Percentiles rank a stretch among this genome's conserved stretches.
These are phyloP conservation scores for Chrysosporium queenslandicum DNA, from an alignment of 2,329 filamentous ascomycete species.

Conservation along the genomic window DNA sequence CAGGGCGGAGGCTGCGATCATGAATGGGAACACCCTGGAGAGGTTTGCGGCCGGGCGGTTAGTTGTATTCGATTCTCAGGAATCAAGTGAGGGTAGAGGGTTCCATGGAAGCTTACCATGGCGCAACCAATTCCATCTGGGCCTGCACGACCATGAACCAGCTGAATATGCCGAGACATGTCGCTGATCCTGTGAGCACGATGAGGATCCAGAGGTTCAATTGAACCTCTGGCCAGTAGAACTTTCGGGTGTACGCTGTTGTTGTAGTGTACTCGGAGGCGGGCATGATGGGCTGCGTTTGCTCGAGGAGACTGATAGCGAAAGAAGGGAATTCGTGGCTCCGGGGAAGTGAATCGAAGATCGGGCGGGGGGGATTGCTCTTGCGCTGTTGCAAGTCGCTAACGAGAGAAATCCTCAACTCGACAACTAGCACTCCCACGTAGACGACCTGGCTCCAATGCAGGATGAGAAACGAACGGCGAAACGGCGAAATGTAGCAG, in stretches of 20 bases:
- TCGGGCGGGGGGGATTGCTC: too few species aligned
- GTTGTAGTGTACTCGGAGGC: conserved; percentile 10
- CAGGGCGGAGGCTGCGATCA: conserved; percentile 48
- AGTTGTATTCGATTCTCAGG: not conserved
- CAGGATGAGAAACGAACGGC: not conserved
- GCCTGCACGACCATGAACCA: conserved; percentile 51
- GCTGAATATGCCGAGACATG: conserved; percentile 51
- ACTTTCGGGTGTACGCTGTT: conserved; percentile 30
- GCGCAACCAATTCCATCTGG: conserved; percentile 46
- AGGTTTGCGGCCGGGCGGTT: not conserved
- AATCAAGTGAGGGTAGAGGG: too few species aligned
- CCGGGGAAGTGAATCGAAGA: not conserved
- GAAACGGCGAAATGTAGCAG: not conserved
- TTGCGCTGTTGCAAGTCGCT: not conserved
- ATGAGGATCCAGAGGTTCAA: conserved; percentile 56
- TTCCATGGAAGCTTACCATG: conserved; percentile 47
- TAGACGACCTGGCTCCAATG: not conserved
- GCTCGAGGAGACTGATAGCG: not conserved
- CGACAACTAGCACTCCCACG: conserved; percentile 1
- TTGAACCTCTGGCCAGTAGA: conserved; percentile 56
- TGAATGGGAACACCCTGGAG: conserved; percentile 54
- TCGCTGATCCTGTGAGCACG: conserved; percentile 49
- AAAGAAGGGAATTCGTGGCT: not conserved
- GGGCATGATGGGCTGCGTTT: conserved; percentile 6
- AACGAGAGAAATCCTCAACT: too few species aligned